phyloP scores from a whole-genome alignment of 2,329 filamentous ascomycete genomes.

The Exophiala xenobiotica region DNA sequence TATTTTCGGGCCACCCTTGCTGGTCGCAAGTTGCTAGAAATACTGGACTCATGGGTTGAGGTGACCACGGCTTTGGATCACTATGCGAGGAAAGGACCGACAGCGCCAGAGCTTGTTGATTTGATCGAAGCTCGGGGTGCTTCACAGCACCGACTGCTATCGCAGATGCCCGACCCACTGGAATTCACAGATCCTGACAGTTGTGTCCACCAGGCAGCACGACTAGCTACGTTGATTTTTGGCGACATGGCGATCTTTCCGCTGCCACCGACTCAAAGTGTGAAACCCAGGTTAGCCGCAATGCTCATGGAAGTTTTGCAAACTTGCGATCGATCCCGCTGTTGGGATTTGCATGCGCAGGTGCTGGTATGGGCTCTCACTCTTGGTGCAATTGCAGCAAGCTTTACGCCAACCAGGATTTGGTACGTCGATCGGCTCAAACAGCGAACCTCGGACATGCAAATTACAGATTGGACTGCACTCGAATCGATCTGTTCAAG shows the following conservation, averaged over 20 bases:
- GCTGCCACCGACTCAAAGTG: conserved; percentile 14
- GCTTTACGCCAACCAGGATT: conserved; percentile 7
- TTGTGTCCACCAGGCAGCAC: conserved; percentile 14
- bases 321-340: conserved; percentile 5
- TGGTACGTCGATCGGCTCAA: conserved; percentile 20
- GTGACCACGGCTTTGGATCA: conserved; percentile 23
- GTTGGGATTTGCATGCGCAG: conserved; percentile 18
- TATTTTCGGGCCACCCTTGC: conserved; percentile 13
- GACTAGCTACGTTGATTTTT: conserved; percentile 20
- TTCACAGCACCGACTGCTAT: conserved; percentile 20
- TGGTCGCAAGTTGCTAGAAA: conserved; percentile 8
- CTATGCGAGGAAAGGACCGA: conserved; percentile 15
- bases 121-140: conserved; percentile 19
- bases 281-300: conserved; percentile 15
- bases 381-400: conserved; percentile 18
- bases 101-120: conserved; percentile 23
- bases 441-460: conserved; percentile 8
- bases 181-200: conserved; percentile 2
- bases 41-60: conserved; percentile 15
- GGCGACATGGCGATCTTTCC: conserved; percentile 25
- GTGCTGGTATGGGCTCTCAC: conserved; percentile 22
- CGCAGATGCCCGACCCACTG: conserved; percentile 3
- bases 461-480: conserved; percentile 15
- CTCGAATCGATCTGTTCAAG: conserved; percentile 18
- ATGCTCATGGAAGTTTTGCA: conserved; percentile 17